Evolutionary conservation across 768 basidiomycete genomes (phyloP).

Genomic region (Leccinum sublutescens): DNA sequence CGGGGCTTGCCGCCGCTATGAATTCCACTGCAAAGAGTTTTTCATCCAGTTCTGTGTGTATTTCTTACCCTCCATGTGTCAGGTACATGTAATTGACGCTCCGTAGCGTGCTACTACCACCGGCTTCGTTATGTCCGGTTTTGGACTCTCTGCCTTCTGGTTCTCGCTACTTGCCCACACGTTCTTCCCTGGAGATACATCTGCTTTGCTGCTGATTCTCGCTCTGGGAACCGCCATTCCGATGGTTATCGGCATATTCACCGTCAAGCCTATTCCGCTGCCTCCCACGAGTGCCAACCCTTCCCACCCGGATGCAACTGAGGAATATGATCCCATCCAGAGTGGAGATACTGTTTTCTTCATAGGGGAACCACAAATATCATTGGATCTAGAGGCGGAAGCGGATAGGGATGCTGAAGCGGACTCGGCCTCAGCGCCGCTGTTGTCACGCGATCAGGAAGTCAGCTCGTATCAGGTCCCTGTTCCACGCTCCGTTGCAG

Average conservation of each 20-base stretch:
- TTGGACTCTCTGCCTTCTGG: constrained; percentile 88
- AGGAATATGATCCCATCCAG: constrained; percentile 20
- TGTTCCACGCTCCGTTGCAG: constrained; percentile 14
- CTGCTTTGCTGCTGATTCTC: constrained; percentile 72
- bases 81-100: neutral
- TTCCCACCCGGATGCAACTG: neutral
- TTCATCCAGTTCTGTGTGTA: constrained; percentile 62
- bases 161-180: constrained; percentile 76
- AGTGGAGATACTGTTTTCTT: constrained; percentile 22
- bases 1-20: constrained; percentile 64
- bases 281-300: constrained; percentile 32
- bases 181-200: constrained; percentile 75
- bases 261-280: constrained; percentile 68
- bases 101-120: constrained; percentile 70
- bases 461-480: constrained; percentile 24
- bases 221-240: constrained; percentile 76
- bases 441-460: constrained; percentile 21
- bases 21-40: constrained; percentile 86
- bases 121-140: constrained; percentile 79
- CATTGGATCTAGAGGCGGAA: constrained; percentile 7
- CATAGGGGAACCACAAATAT: constrained; percentile 18
- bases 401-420: constrained; percentile 6
- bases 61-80: neutral
- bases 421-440: constrained; percentile 21
- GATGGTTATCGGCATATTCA: constrained; percentile 75